Conservation (phyloP, 495 filamentous ascomycete genomes). For the Lophiostoma macrostomum region DNA sequence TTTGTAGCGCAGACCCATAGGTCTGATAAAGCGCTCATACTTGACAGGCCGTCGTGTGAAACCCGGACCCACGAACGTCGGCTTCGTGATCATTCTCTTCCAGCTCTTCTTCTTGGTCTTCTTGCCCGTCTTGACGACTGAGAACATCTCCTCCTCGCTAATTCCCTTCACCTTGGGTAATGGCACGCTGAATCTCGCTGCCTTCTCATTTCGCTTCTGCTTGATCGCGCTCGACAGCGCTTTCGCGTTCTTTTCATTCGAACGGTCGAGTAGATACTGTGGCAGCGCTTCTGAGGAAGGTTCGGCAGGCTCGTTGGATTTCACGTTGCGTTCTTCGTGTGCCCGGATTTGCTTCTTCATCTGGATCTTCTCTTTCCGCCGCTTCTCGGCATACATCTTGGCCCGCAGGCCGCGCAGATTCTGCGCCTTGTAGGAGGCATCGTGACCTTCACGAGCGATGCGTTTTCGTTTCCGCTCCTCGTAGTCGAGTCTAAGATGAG, state of each 20-base stretch:
- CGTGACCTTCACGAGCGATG: slow-evolving; percentile 80
- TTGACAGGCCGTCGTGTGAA: slow-evolving; percentile 93
- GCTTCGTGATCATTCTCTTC: slow-evolving; percentile 96
- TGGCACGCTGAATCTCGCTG: slow-evolving; percentile 92
- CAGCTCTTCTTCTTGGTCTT: slow-evolving; percentile 75
- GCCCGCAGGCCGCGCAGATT: slow-evolving; percentile 86
- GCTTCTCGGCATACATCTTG: slow-evolving; percentile 92
- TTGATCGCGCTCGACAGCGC: slow-evolving; percentile 80
- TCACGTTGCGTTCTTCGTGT: slow-evolving; percentile 93
- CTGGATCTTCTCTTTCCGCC: slow-evolving; percentile 97
- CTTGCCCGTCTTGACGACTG: slow-evolving; percentile 93
- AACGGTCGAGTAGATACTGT: slow-evolving; percentile 85
- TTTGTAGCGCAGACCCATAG: slow-evolving; percentile 81
- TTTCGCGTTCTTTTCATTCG: slow-evolving; percentile 83
- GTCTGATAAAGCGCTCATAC: slow-evolving; percentile 72
- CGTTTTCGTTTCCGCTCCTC: slow-evolving; percentile 90
- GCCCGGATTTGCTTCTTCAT: slow-evolving; percentile 95
- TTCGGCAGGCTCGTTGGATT: slow-evolving; percentile 74
- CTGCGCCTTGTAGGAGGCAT: slow-evolving; percentile 80
- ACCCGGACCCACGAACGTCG: slow-evolving; percentile 82
- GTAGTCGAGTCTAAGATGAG: slow-evolving; percentile 40
- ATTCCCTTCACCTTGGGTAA: slow-evolving; percentile 81
- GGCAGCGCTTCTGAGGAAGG: slow-evolving; percentile 73
- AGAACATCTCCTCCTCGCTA: slow-evolving; percentile 97
- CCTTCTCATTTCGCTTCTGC: slow-evolving; percentile 86